These are phyloP conservation scores for Geotrichum ghanense DNA, from an alignment of 805 yeast species.

Conservation along the genomic window DNA sequence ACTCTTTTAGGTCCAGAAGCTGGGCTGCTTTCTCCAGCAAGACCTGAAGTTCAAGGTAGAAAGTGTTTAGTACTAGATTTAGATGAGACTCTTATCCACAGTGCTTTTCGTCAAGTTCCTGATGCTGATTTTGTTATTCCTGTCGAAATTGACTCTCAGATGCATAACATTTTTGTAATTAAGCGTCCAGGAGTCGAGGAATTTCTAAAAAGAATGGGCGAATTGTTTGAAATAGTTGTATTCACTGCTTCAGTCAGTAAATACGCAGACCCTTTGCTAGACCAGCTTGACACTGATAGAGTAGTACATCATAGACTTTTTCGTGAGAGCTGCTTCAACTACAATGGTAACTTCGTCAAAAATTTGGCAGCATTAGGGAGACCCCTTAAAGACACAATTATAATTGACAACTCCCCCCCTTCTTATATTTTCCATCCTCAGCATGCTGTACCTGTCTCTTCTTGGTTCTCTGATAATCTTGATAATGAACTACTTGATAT, in stretches of 20 bases:
- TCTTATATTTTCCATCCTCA: conserved; percentile 97
- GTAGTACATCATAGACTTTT: conserved; percentile 84
- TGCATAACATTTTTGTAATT: conserved; percentile 90
- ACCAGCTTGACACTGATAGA: conserved; percentile 67
- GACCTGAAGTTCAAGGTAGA: conserved; percentile 39
- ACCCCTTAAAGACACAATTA: conserved; percentile 73
- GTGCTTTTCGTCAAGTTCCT: conserved; percentile 81
- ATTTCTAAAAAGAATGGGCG: conserved; percentile 71
- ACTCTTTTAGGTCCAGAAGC: conserved; percentile 20
- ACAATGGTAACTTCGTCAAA: conserved; percentile 91
- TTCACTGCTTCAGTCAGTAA: conserved; percentile 94
- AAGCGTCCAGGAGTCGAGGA: conserved; percentile 98
- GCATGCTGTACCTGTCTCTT: conserved; percentile 92
- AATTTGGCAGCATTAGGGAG: conserved; percentile 91
- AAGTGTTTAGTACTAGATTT: conserved; percentile 86
- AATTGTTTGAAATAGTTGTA: conserved; percentile 86
- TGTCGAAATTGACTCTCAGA: conserved; percentile 86
- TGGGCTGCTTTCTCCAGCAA: conserved; percentile 45
- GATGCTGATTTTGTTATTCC: conserved; percentile 96
- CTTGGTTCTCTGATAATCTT: conserved; percentile 97
- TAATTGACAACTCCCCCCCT: conserved; percentile 95
- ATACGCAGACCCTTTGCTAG: conserved; percentile 91
- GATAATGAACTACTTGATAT: conserved; percentile 91
- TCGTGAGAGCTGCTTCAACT: conserved; percentile 87
- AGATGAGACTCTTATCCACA: conserved; percentile 94